Conservation (phyloP, 2,329 filamentous ascomycete genomes). For the Aspergillus alliaceus region DNA sequence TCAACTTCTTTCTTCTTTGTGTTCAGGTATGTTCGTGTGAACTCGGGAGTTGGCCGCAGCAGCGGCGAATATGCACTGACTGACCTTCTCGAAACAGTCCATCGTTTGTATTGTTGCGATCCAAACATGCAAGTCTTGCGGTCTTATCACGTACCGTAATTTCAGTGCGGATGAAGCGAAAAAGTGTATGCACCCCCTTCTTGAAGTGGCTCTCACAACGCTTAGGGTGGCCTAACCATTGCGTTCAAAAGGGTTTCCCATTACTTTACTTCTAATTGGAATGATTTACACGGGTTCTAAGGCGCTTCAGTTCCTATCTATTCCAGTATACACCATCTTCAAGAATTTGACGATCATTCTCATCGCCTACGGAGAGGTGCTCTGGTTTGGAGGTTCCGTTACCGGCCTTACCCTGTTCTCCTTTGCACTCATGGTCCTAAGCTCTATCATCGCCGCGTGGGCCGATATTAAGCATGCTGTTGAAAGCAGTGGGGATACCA, state of each 20-base stretch:
- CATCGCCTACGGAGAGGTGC: slow-evolving; percentile 95
- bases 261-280: slow-evolving; percentile 90
- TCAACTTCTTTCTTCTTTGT: slow-evolving; percentile 92
- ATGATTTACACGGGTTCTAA: slow-evolving; percentile 99
- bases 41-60: neutral
- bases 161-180: slow-evolving; percentile 88
- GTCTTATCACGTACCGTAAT: slow-evolving; percentile 77
- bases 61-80: neutral
- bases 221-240: slow-evolving; percentile 3
- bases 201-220: slow-evolving; percentile 1
- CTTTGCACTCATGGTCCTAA: slow-evolving; percentile 94
- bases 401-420: slow-evolving; percentile 84
- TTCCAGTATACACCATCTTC: slow-evolving; percentile 99
- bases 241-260: slow-evolving; percentile 75
- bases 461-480: slow-evolving; percentile 90
- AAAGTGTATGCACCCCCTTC: slow-evolving; percentile 71
- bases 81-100: slow-evolving; percentile 56
- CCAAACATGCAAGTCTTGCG: slow-evolving; percentile 73
- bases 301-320: slow-evolving; percentile 92
- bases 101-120: slow-evolving; percentile 87
- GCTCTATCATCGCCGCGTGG: slow-evolving; percentile 93
- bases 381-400: slow-evolving; percentile 96
- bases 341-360: slow-evolving; percentile 99
- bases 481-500: slow-evolving; percentile 64
- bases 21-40: slow-evolving; percentile 71